These are phyloP conservation scores for Flaveria bidentis DNA, from an alignment of 129 eudicot genomes.

Conservation along the genomic window DNA sequence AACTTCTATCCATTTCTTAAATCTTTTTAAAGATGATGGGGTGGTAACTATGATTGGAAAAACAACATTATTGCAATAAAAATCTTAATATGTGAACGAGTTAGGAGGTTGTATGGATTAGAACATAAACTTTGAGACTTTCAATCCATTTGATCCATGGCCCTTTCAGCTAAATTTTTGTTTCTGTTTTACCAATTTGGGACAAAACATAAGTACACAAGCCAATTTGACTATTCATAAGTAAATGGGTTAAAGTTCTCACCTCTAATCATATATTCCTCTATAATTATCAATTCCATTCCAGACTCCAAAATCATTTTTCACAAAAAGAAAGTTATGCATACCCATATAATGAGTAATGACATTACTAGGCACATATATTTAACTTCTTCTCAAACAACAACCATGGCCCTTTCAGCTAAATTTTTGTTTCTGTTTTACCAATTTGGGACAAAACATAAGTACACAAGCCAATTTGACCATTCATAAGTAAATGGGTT, in stretches of 20 bases:
- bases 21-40: background rate
- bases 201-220: background rate
- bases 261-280: background rate
- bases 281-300: background rate
- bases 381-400: constrained; percentile 4
- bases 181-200: background rate
- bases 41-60: background rate
- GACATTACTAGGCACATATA: background rate
- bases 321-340: background rate
- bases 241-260: background rate
- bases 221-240: background rate
- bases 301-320: background rate
- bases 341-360: background rate
- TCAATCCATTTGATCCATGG: background rate
- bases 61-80: background rate
- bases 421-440: background rate
- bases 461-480: background rate
- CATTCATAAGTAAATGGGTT: background rate
- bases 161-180: constrained; percentile 7
- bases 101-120: background rate
- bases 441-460: background rate
- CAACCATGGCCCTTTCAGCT: constrained; percentile 14
- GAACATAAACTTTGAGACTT: background rate
- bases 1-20: background rate
- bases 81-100: background rate